Evolutionary conservation across 129 eudicot genomes (phyloP), one percentile per base, ranked within the genome.

Genomic region (Chrysanthemum seticuspe): DNA sequence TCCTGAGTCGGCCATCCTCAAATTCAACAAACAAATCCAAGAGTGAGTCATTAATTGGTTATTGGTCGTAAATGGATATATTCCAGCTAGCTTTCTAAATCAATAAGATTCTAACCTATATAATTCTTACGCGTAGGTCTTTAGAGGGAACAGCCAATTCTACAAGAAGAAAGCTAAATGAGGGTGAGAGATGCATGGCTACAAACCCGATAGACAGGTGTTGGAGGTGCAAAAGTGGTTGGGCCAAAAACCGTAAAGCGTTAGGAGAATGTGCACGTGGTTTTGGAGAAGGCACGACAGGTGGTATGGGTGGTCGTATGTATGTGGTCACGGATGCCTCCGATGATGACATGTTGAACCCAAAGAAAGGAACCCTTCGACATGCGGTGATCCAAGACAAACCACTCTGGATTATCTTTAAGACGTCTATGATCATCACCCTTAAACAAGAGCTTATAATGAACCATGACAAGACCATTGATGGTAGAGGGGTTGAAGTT

Each of bases 361-460:
- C 96, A 23, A 84, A 77, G 51, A 88, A 84, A 1, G 97, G 97
- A 27, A 91, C 96, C 72, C 90, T 91, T 2, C 90, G 92, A 2
- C 80, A 85, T 50, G 97, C 88, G 6, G 97, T 86, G 59, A 86
- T 88, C 84, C 97, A 91, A 29, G 82, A 78, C 27, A 67, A 67
- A 34, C 97, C 97, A 0, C 75, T 91, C 3, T 91, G 97, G 97
- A 91, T 91, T 68, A 79, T 80, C 19, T 88, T 91, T 18, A 74
- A 51, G 9, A 70, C 66, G 14, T 70, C 81, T 54, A 88, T 88
- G 97, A 66, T 73, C 13, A 91, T 91, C 14, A 84, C 14, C 23
- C 90, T 91, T 1, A 63, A 72, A 9, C 83, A 88, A 49, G 97
- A 91, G 80, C 88, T 91, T n/a, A 80, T 91, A 6, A 60, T 91